Base-by-base conservation (phyloP, 129 eudicot species). In the Flaveria brownii region DNA sequence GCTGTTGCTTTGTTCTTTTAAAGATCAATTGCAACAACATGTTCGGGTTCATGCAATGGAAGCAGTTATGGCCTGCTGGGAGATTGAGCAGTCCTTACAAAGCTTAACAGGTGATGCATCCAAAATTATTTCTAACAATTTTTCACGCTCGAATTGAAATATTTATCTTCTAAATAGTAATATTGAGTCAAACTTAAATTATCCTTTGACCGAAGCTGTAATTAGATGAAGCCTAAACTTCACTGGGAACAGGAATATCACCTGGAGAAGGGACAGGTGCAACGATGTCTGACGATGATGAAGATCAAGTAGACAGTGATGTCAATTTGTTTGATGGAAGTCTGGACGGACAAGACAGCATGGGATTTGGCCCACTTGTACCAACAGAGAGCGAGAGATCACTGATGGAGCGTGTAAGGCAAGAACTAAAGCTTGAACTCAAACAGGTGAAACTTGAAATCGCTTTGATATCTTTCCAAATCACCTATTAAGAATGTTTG, bases 31-130 rank as follows among this genome's bases (percentile, higher is more conserved):
- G 26, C 96, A 92, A 82, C 96, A 89, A 73, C 96, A 92, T 70
- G 97, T 92, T 51, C 96, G 97, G 5, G 96, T 92, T 26, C 97
- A 92, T 74, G 97, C 97, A 17, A 92, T 92, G 97, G 97, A 92
- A 84, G 96, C 97, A 22, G 97, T 92, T 65, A 92, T 92, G 96
- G 96, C 97, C 25, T 92, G 97, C 81, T 92, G 97, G 97, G 96
- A 92, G 67, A 87, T 92, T 9, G 97, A 92, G 64, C 97, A 89
- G 75, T 89, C 96, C 50, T 80, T 92, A 72, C 97, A 92, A 71
- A 89, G 91, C 81, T 83, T 92, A 76, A 92, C 97, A 83, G 97
- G 97, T 33, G 49, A 45, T 45, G 49, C 49, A 45, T 45, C 49
- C 49, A 45, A 43, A 45, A 8, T 45, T 33, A 43, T 45, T 25